Base-by-base conservation (phyloP, 768 basidiomycete species). In the Cyclocybe aegerita region DNA sequence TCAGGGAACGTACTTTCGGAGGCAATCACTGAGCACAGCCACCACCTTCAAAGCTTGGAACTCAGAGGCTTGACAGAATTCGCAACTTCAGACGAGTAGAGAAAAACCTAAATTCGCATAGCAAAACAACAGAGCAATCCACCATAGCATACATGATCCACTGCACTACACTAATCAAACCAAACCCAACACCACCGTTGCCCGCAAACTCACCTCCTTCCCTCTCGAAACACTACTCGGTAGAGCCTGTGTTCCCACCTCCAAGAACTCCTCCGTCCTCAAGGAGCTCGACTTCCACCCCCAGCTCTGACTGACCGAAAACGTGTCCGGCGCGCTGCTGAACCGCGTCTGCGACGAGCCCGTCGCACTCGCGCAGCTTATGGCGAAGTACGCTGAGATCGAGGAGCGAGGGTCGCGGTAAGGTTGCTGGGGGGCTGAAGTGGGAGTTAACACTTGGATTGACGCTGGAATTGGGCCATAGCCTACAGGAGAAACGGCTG, bases 231-330 rank as follows among this genome's bases (percentile, higher is more conserved):
- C 54, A 23, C 50, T 55, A 15, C 53, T 61, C 2, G 65, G 43
- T 9, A 61, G 54, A 17, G 58, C 34, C 9, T 60, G 60, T 14
- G 38, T 52, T 4, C 68, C 68, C 43, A 81, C 60, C 53, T 79
- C 69, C 53, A 72, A 60, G 58, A 78, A 74, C 49, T 78, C 81
- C 46, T 83, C 80, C 14, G 73, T 75, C 64, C 68, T 63, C 51
- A 78, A 56, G 9, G 77, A 72, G 51, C 77, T 78, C 10, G 75
- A 74, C 70, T 93, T 93, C 93, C 93, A 95, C 0, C 93, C 94
- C 94, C 93, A 96, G 55, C 88, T 91, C 74, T 94, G 91, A 52
- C 84, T 83, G 39, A 93, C 76, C 29, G 85, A 77, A 63, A 97
- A 96, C 39, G 80, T 76, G 61, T 97, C 94, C 1, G 94, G 94